Conservation (phyloP, 208 protist genomes). For the Crithidia brevicula region DNA sequence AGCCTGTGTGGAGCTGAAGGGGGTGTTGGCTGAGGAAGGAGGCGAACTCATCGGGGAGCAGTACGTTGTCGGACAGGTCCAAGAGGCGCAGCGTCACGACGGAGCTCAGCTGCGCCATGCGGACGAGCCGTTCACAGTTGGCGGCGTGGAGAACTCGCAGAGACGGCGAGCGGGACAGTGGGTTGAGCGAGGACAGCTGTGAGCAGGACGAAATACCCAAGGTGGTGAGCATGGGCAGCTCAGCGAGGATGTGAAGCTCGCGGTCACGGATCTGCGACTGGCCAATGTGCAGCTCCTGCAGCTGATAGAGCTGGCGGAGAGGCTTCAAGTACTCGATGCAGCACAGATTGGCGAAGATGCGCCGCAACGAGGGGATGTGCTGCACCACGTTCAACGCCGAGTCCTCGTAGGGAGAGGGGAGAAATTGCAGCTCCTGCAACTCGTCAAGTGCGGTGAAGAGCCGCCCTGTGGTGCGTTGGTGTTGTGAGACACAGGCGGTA, state of each 20-base stretch:
- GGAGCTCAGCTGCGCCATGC: conserved; percentile 24
- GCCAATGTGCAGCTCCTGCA: conserved; percentile 36
- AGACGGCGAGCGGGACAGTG: conserved; percentile 20
- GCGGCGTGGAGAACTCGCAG: conserved; percentile 28
- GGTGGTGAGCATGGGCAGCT: conserved; percentile 36
- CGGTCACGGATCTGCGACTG: conserved; percentile 42
- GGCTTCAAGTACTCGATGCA: conserved; percentile 37
- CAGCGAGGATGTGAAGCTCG: conserved; percentile 41
- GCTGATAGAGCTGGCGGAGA: conserved; percentile 25
- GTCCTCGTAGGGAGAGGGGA: conserved; percentile 22
- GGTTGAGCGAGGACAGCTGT: conserved; percentile 41
- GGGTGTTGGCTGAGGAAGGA: conserved; percentile 12
- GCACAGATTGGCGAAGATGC: conserved; percentile 26
- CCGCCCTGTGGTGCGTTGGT: conserved; percentile 14
- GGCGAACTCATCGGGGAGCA: conserved; percentile 29
- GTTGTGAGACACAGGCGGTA: conserved; percentile 10
- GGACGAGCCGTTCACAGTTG: conserved; percentile 30
- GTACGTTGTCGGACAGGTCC: conserved; percentile 36
- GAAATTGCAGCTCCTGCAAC: conserved; percentile 29
- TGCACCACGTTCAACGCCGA: conserved; percentile 31
- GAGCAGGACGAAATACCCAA: conserved; percentile 46
- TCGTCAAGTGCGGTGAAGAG: conserved; percentile 11
- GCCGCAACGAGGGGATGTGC: conserved; percentile 30
- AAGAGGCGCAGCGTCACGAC: conserved; percentile 20
- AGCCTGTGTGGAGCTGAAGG: conserved; percentile 8